phyloP scores from a whole-genome alignment of 345 rosid genomes.

The Citrus unshiu region DNA sequence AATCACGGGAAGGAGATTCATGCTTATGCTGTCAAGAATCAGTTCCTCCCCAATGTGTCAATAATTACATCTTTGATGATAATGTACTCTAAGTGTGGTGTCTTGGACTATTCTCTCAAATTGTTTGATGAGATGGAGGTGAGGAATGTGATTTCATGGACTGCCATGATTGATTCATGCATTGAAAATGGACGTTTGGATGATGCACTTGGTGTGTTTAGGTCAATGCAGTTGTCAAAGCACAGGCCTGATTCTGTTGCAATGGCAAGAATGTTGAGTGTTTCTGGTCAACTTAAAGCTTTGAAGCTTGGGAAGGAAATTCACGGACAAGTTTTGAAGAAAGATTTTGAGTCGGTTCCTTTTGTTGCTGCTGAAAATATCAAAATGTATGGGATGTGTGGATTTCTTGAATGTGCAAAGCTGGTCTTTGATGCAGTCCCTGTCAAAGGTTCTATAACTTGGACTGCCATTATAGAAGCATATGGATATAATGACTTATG shows the following conservation, averaged over 20 bases:
- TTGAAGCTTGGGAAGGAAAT: conserved; percentile 74
- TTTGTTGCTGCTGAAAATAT: conserved; percentile 60
- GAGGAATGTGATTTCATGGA: conserved; percentile 68
- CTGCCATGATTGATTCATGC: conserved; percentile 67
- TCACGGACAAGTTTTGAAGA: conserved; percentile 67
- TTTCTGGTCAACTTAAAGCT: conserved; percentile 51
- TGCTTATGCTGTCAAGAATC: conserved; percentile 70
- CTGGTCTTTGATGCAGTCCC: conserved; percentile 47
- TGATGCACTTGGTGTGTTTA: conserved; percentile 47
- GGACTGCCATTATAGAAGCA: conserved; percentile 85
- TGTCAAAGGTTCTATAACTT: conserved; percentile 65
- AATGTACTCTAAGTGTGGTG: conserved; percentile 76
- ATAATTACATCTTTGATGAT: conserved; percentile 67
- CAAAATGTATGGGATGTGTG: conserved; percentile 71
- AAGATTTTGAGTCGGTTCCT: conserved; percentile 51
- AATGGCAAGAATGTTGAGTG: conserved; percentile 54
- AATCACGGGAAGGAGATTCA: conserved; percentile 82
- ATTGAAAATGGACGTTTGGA: conserved; percentile 32
- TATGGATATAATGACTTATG: conserved; percentile 40
- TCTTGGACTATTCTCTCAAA: conserved; percentile 46
- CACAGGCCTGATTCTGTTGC: conserved; percentile 73
- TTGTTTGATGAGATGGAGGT: conserved; percentile 52
- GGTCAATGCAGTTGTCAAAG: conserved; percentile 63
- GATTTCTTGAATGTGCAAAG: conserved; percentile 44
- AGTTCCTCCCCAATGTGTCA: conserved; percentile 70